Percentiles rank a stretch among this genome's conserved stretches.
Evolutionary conservation across 2,329 filamentous ascomycete species (phyloP).

Genomic region (Xylaria sp.): DNA sequence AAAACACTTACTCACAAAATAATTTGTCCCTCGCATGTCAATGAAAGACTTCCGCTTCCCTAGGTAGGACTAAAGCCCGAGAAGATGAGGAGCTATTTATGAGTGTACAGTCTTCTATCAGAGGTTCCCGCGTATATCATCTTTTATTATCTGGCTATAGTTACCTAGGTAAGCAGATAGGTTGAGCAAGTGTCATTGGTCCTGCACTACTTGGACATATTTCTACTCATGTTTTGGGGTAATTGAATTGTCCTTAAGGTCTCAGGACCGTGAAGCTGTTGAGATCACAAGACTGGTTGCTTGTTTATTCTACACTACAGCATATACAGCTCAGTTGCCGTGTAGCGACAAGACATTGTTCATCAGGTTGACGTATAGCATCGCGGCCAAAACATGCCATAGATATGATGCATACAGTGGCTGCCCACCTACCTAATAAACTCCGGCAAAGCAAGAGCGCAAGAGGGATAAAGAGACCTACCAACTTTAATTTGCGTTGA

Average conservation of each 20-base stretch:
- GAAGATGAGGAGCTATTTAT: no score
- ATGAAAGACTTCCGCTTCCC: conserved; percentile 20
- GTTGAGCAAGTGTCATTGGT: no score
- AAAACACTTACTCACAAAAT: conserved; percentile 20
- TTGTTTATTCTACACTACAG: neutral
- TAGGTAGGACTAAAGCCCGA: conserved; percentile 1
- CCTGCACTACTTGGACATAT: no score
- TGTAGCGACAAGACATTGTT: neutral
- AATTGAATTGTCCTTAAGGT: no score
- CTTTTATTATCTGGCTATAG: neutral
- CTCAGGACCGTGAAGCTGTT: neutral
- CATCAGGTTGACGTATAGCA: neutral
- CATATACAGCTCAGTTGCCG: neutral
- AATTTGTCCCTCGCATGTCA: neutral
- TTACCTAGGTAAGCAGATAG: neutral
- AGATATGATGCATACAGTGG: neutral
- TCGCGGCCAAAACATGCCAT: neutral
- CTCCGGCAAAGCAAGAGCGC: neutral
- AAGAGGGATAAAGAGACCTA: neutral
- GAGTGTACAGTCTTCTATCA: neutral
- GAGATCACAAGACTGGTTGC: neutral
- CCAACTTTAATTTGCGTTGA: neutral
- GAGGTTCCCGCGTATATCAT: neutral
- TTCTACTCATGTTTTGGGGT: conserved; percentile 41
- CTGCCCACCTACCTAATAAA: neutral